Conservation (phyloP, 2,329 filamentous ascomycete species). For the Sporothrix luriei region DNA sequence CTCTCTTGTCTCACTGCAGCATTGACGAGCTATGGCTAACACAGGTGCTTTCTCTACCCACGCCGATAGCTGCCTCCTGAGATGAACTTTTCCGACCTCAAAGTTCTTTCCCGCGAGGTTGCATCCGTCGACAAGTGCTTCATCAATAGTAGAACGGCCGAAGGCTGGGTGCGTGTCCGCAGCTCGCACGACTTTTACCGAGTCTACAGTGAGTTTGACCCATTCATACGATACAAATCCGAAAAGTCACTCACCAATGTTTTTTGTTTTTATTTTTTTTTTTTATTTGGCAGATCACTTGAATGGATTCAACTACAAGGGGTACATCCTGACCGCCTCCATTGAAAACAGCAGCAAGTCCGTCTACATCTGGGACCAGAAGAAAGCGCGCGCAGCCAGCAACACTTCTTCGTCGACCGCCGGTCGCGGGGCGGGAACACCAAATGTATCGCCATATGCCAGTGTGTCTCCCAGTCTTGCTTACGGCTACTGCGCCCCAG, state of each 20-base stretch:
- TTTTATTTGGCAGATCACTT: constrained; percentile 17
- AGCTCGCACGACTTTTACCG: constrained; percentile 16
- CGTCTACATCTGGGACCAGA: constrained; percentile 28
- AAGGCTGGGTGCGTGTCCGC: constrained; percentile 33
- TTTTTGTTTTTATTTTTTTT: no score
- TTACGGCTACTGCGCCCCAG: neutral
- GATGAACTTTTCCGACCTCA: constrained; percentile 28
- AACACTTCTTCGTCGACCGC: neutral
- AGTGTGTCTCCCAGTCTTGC: neutral
- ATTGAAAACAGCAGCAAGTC: constrained; percentile 24
- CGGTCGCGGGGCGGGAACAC: neutral
- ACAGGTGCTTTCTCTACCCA: neutral
- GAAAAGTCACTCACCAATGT: neutral
- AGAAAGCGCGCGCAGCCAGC: neutral
- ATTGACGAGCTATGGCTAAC: neutral
- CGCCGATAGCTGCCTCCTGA: constrained; percentile 21
- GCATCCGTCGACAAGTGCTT: constrained; percentile 31
- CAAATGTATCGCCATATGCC: neutral
- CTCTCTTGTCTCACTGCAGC: neutral
- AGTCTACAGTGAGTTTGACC: constrained; percentile 18
- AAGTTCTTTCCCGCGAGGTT: neutral
- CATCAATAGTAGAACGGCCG: constrained; percentile 22
- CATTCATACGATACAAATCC: neutral
- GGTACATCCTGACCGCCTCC: constrained; percentile 25
- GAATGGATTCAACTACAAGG: constrained; percentile 24